Evolutionary conservation across 2,329 filamentous ascomycete species (phyloP).

Genomic region (Cladobotryum protrusum): DNA sequence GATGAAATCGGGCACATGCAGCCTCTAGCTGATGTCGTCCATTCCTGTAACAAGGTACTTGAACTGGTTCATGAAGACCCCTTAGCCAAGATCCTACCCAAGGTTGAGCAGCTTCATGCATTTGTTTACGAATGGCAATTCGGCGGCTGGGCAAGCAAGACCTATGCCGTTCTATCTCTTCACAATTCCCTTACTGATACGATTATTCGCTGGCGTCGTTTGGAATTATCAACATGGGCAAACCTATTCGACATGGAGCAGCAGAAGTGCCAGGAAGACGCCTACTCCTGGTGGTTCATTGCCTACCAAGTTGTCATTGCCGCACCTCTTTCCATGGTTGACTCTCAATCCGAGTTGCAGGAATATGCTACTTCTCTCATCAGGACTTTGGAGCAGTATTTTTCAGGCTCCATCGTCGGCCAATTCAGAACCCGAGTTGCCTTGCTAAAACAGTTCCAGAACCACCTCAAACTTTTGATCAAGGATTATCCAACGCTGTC

Average conservation of each 20-base stretch:
- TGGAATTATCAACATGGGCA: conserved; percentile 90
- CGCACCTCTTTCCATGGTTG: conserved; percentile 61
- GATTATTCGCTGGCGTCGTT: conserved; percentile 80
- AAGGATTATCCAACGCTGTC: conserved; percentile 52
- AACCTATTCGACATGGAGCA: conserved; percentile 80
- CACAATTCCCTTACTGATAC: conserved; percentile 75
- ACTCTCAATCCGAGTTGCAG: conserved; percentile 52
- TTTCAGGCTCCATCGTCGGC: conserved; percentile 70
- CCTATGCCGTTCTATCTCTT: conserved; percentile 61
- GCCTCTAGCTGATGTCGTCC: conserved; percentile 71
- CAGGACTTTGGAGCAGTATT: conserved; percentile 72
- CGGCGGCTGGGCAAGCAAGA: conserved; percentile 74
- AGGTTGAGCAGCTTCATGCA: conserved; percentile 78
- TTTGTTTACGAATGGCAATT: conserved; percentile 91
- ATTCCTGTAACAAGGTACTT: conserved; percentile 67
- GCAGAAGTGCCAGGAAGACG: conserved; percentile 67
- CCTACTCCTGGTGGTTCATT: conserved; percentile 92
- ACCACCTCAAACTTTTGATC: conserved; percentile 58
- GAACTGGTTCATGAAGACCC: conserved; percentile 74
- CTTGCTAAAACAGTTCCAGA: conserved; percentile 59
- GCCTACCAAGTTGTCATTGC: conserved; percentile 86
- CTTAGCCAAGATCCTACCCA: conserved; percentile 77
- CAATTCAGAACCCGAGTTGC: conserved; percentile 70
- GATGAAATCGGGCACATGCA: conserved; percentile 67
- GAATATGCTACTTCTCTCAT: conserved; percentile 63